Base-by-base conservation (phyloP, 2,329 filamentous ascomycete species). In the Paecilomyces dactylethromorphus region DNA sequence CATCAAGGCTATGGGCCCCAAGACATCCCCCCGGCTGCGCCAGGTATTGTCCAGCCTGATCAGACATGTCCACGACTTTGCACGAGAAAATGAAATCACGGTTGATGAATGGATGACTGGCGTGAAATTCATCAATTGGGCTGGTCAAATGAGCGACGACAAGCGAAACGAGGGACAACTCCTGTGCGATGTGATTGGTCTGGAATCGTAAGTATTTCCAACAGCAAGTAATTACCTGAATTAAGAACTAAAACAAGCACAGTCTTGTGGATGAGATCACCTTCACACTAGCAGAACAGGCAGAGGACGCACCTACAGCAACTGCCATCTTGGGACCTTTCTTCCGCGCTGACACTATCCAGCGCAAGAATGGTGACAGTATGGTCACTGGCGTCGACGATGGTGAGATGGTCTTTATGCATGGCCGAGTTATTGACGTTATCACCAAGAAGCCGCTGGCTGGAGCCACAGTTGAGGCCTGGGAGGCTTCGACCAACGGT, bases 311-410 rank as follows among this genome's bases (percentile, higher is more conserved):
- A 0, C 80, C 86, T 11, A 94, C 90, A 4, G 84, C 89, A 1
- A 89, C 89, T 3, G 86, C 91, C 49, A 91, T 96, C 64, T 82
- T 96, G 0, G 91, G 91, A 0, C 91, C 91, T 1, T 96, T 96
- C 77, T 95, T 90, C 84, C 83, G 90, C 5, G 81, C 85, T 51
- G 82, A 92, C 65, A 85, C 90, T 0, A 90, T 91, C 4, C 76
- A 82, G 59, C 82, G 87, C 53, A 76, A 84, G n/a, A 89, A 89
- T 68, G 91, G 89, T 55, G 83, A 81, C 53, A 86, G 79, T 66
- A 90, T 94, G 62, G 76, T 78, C 62, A 82, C 82, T 5, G 70
- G 69, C 29, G 74, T 79, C 3, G 66, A 77, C 3, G 75, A 80
- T 58, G 82, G 79, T 26, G 76, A 88, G 62, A 75, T 86, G 29